Base-by-base conservation (phyloP, 257 asterid species). In the Ballota nigra region DNA sequence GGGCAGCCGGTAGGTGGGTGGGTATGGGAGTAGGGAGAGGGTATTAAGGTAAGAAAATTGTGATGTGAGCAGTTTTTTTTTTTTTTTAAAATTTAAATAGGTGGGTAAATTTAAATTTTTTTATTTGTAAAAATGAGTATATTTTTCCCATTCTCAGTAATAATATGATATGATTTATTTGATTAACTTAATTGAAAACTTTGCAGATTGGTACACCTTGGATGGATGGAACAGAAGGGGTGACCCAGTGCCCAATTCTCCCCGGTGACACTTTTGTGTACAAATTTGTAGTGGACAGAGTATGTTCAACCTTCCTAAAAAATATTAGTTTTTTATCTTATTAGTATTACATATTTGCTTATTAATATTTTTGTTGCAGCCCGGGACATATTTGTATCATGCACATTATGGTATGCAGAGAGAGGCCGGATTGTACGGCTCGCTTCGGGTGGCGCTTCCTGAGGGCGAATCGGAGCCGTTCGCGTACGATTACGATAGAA, bases 361-460 rank as follows among this genome's bases (percentile, higher is more conserved):
- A 24, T 60, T 0, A 12, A 33, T 33, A 5, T 4, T 56, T 34
- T 16, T 20, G 2, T 58, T 85, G 84, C 88, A 94, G 97, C 78
- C 92, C 0, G 99, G 99, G 34, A 91, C 97, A 59, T 94, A 87
- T 53, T 18, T 94, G 64, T 94, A 94, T 63, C 99, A 91, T 75
- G 95, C 96, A 38, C 99, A 91, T 80, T 94, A 94, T 59, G 99
- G 97, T 1, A 89, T 94, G 97, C 99, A 89, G 79, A 82, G 96
- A 76, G 92, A 82, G 56, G 85, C 87, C 0, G 99, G 99, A 4
- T 57, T 91, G 18, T 82, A 88, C 20, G 99, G 99, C 31, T 78
- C 90, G 59, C 77, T 94, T 51, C 83, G 78, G 0, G 99, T 94
- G 0, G 60, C 79, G 26, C 81, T 83, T 6, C 95, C 97, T 0